Evolutionary conservation across 2,329 filamentous ascomycete species (phyloP), one percentile per base, ranked within the genome.

Genomic region (Bretziella fagacearum): DNA sequence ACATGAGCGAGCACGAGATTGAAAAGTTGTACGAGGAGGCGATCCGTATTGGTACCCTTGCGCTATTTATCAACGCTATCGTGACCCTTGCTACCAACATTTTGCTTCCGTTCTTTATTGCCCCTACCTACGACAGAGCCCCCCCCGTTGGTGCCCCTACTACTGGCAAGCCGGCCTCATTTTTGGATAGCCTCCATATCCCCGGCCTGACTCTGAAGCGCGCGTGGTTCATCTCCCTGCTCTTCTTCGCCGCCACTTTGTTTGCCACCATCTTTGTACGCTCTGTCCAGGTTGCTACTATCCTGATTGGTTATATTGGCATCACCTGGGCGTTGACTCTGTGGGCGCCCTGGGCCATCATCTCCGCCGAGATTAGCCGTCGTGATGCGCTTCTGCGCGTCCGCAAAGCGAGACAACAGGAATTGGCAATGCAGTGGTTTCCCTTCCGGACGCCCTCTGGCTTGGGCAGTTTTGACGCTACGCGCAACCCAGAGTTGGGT

Each of bases 291-390:
- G 74, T 71, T 7, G 89, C 84, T 1, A 93, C 83, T 0, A 69
- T 76, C 1, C 71, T 94, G 27, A 80, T 94, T 48, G 84, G 79
- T 1, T 65, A 91, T 20, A 78, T 93, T 41, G 89, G 89, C 27
- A 77, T 96, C 50, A 86, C 84, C 1, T 96, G 89, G 89, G 86
- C 87, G 18, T 67, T 95, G 56, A 86, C 86, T 2, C 74, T 93
- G 22, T 96, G 89, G 89, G 89, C 87, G 0, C 89, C 89, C 0
- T 96, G 89, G 65, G 87, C 89, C 32, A 82, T 96, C 55, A 95
- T 96, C 59, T 86, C 84, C 39, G 84, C 84, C 4, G 89, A 96
- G 61, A 87, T 96, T 52, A 83, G 81, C 51, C 82, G 79, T 51
- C 79, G 85, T 4, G 84, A 94, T 58, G 77, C 80, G 33, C 53